phyloP scores from a whole-genome alignment of 2,329 filamentous ascomycete genomes.

The Xylariaceae sp. region DNA sequence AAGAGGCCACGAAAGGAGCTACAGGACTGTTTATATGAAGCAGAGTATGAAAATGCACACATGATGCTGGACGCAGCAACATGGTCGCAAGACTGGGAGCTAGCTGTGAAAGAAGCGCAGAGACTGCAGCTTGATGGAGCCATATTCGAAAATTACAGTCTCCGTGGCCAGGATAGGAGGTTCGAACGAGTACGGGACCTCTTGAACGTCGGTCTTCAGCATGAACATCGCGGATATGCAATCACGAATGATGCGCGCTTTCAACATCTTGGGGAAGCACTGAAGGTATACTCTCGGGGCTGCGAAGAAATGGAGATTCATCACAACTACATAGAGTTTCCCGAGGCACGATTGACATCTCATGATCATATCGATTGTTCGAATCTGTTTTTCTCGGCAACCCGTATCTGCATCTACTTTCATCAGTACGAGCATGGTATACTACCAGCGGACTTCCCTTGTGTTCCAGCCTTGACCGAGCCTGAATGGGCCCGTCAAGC shows the following conservation, averaged over 20 bases:
- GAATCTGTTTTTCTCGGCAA: slow-evolving; percentile 24
- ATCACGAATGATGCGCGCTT: not conserved
- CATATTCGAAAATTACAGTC: slow-evolving; percentile 13
- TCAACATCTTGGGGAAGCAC: slow-evolving; percentile 16
- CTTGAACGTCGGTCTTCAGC: slow-evolving; percentile 20
- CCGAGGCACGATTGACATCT: slow-evolving; percentile 17
- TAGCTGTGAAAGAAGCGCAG: slow-evolving; percentile 17
- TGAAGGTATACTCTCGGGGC: slow-evolving; percentile 17
- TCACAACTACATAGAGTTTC: slow-evolving; percentile 13
- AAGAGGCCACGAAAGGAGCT: not conserved
- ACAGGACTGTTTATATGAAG: slow-evolving; percentile 19
- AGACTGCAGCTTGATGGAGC: slow-evolving; percentile 5
- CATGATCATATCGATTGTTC: slow-evolving; percentile 27
- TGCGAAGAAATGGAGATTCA: slow-evolving; percentile 22
- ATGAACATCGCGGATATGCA: slow-evolving; percentile 21
- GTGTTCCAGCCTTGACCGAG: slow-evolving; percentile 16
- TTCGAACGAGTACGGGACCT: slow-evolving; percentile 18
- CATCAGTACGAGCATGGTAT: slow-evolving; percentile 1
- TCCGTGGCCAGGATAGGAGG: slow-evolving; percentile 1
- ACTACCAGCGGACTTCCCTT: slow-evolving; percentile 6
- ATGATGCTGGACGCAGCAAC: slow-evolving; percentile 25
- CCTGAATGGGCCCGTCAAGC: slow-evolving; percentile 20
- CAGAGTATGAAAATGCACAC: slow-evolving; percentile 17
- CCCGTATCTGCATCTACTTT: slow-evolving; percentile 19
- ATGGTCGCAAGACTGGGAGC: slow-evolving; percentile 17